Evolutionary conservation across 768 basidiomycete species (phyloP), one percentile per base, ranked within the genome.

Genomic region (Chalciporus pseudorubinellus): DNA sequence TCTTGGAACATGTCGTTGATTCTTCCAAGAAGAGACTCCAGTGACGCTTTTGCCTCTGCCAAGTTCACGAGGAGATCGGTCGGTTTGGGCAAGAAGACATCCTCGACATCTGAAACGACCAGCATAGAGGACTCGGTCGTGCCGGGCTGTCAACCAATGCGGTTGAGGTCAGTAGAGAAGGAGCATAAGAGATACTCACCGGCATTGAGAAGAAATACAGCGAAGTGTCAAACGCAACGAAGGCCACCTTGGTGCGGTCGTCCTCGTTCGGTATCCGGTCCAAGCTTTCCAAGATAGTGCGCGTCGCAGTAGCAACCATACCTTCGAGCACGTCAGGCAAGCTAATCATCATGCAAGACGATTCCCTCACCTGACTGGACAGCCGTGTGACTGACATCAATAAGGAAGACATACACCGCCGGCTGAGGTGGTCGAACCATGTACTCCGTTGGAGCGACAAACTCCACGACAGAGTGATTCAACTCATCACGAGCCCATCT

Each of bases 381-480:
- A 26, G 95, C 95, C 34, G 84, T 69, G 64, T 95, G 91, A 64
- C 92, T 92, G 58, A 98, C 94, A 64, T 99, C 97, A 71, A 99
- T 90, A 66, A 98, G 81, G 78, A 98, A 97, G 50, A 95, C 81
- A 70, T 95, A 98, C 46, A 97, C 92, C 16, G 95, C 92, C 6
- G 97, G 93, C 69, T 98, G 97, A 46, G 97, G 97, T 6, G 97
- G 88, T 57, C 97, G 89, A 65, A 95, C 95, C 97, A 98, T 98
- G 71, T 99, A 99, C 72, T 99, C 97, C 0, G 94, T 95, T 6
- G 97, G 95, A 1, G 97, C 97, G 47, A 99, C 90, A 64, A 85
- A 99, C 69, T 99, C 97, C 45, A 99, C 92, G n/a, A 87, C 89
- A 31, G 87, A 82, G 66, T 91, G 84, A 62, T 97, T 98, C 46